phyloP scores from a whole-genome alignment of 176 grass and related monocot species.

The Olyra latifolia region DNA sequence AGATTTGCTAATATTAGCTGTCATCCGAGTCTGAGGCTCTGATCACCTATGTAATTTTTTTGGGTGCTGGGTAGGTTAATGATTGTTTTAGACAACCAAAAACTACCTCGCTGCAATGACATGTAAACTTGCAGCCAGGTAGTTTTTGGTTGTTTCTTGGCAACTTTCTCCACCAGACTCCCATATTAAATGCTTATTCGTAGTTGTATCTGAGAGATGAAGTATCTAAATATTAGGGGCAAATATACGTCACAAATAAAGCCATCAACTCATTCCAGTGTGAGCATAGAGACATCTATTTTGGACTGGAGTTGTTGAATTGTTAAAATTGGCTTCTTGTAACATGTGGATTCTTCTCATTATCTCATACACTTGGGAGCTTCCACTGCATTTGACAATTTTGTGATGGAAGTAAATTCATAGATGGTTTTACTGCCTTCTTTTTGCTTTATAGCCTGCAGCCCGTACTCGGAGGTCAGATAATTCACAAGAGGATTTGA shows the following conservation, averaged over 20 bases:
- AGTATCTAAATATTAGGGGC: slow-evolving; percentile 5
- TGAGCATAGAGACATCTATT: neutral
- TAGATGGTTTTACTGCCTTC: slow-evolving; percentile 11
- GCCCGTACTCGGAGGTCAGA: slow-evolving; percentile 71
- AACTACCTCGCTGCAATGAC: too few relatives aligned
- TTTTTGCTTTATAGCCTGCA: slow-evolving; percentile 46
- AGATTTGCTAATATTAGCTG: neutral
- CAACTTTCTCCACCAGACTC: neutral
- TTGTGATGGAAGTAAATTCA: slow-evolving; percentile 17
- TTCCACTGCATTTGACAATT: slow-evolving; percentile 10
- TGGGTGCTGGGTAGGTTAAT: neutral
- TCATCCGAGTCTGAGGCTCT: neutral
- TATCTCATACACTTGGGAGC: neutral
- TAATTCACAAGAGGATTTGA: slow-evolving; percentile 55
- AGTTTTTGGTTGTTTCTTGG: neutral
- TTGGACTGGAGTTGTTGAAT: neutral
- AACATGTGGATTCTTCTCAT: slow-evolving; percentile 21
- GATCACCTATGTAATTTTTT: neutral
- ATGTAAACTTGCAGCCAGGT: neutral
- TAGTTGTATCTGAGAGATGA: slow-evolving; percentile 4
- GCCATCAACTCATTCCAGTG: neutral
- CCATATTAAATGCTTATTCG: neutral
- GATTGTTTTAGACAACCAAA: neutral
- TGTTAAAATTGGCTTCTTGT: slow-evolving; percentile 22
- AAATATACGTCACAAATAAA: slow-evolving; percentile 11